Conservation (phyloP, 2,329 filamentous ascomycete genomes). For the Ascosphaera pollenicola region DNA sequence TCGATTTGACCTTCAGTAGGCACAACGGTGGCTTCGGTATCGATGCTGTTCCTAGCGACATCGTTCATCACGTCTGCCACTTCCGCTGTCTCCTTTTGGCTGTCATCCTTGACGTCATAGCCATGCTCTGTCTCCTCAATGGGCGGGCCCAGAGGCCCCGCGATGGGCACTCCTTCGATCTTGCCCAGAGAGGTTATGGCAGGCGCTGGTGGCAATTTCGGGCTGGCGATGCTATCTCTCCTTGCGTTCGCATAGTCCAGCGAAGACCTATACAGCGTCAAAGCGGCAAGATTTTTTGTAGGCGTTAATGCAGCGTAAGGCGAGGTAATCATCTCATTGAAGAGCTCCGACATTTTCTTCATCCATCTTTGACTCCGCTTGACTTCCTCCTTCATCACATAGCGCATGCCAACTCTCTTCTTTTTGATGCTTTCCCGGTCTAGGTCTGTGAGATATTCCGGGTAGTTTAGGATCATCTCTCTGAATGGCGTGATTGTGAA, state of each 20-base stretch:
- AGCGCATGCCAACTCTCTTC: conserved; percentile 56
- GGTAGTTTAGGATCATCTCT: conserved; percentile 56
- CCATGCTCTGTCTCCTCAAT: conserved; percentile 4
- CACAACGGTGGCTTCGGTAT: not conserved
- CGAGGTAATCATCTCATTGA: conserved; percentile 45
- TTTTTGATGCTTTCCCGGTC: conserved; percentile 38
- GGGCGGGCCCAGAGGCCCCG: conserved; percentile 23
- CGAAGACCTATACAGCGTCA: conserved; percentile 45
- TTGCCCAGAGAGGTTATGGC: conserved; percentile 16
- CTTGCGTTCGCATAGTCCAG: conserved; percentile 30
- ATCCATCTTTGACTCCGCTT: conserved; percentile 51
- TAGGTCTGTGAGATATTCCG: conserved; percentile 45
- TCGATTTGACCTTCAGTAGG: not conserved
- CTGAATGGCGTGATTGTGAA: conserved; percentile 71
- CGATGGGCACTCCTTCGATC: conserved; percentile 22
- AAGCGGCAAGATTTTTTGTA: conserved; percentile 53
- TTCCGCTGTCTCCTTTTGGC: conserved; percentile 6
- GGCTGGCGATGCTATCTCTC: conserved; percentile 14
- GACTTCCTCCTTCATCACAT: conserved; percentile 36
- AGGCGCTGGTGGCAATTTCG: conserved; percentile 14
- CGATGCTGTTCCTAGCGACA: not conserved
- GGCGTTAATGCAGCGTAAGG: conserved; percentile 42
- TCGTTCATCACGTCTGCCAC: conserved; percentile 1
- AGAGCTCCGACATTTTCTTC: conserved; percentile 48
- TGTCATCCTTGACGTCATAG: conserved; percentile 5